Base-by-base conservation (phyloP, 345 rosid genomes). In the rapeseed (Brassica napus) region DNA sequence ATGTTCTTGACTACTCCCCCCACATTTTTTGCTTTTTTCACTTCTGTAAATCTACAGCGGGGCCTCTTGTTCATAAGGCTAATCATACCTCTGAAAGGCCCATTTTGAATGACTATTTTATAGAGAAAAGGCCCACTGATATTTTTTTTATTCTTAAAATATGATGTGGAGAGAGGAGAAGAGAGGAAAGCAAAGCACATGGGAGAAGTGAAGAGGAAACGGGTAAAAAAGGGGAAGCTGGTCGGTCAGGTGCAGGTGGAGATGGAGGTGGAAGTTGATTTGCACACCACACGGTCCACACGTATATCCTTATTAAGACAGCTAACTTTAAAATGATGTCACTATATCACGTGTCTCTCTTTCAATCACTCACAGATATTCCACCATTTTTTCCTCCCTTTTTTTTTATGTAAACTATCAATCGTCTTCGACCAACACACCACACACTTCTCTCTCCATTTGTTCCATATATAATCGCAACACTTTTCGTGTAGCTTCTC, bases 1-100 rank as follows among this genome's bases (percentile, higher is more conserved):
- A 68, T 37, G n/a, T 74, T 61, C 77, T 84, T 87, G 89, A 82
- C 88, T 78, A 4, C 58, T 14, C 14, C 65, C 34, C 23, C 75
- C 62, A 69, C 66, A 10, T 62, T 58, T 65, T 58, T 80, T 81
- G 73, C 76, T 6, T 14, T 69, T 44, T 63, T 24, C 82, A 81
- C 77, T 59, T 79, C 21, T 76, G 42, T 64, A 15, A 57, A 77
- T 75, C 6, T 54, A 31, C 34, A 2, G 14, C 18, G 2, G 3
- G 47, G 14, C 1, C 30, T 15, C 11, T 3, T n/a, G 18, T 2
- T 34, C 1, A 34, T 21, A 21, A 10, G 42, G 68, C 68, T n/a
- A 14, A 72, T 11, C 1, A 12, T 3, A 12, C 21, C 30, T 11
- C 4, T 11, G 1, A 3, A 54, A 54, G 71, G 78, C 71, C 72